Conservation (phyloP, 768 basidiomycete species). For the Boletus bicolor region DNA sequence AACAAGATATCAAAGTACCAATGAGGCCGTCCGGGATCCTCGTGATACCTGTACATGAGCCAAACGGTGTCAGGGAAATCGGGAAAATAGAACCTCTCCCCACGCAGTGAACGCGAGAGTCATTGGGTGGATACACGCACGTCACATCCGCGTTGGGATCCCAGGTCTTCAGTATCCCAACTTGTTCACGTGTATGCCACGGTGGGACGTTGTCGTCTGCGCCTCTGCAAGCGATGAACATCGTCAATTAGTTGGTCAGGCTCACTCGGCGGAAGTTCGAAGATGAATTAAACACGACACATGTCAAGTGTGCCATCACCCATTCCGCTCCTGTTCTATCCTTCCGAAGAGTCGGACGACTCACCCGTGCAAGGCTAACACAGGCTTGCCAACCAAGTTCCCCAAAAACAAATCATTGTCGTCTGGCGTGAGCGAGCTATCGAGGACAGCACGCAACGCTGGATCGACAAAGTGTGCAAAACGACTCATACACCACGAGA, state of each 20-base stretch:
- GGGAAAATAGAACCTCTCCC: not conserved
- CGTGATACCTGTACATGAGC: slow-evolving; percentile 47
- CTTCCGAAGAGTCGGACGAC: slow-evolving; percentile 12
- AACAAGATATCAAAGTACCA: slow-evolving; percentile 66
- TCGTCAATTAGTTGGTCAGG: not conserved
- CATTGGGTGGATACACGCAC: slow-evolving; percentile 35
- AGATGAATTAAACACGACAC: not conserved
- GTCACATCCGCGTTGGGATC: slow-evolving; percentile 47
- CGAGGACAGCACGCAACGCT: slow-evolving; percentile 63
- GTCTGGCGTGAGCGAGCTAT: slow-evolving; percentile 72
- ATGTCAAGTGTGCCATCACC: not conserved
- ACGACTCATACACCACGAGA: slow-evolving; percentile 68
- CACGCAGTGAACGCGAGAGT: not conserved
- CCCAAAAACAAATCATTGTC: slow-evolving; percentile 86
- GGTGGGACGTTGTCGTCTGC: slow-evolving; percentile 84
- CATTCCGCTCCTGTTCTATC: not conserved
- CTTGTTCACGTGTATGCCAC: slow-evolving; percentile 74
- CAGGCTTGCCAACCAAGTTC: slow-evolving; percentile 66
- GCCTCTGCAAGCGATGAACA: slow-evolving; percentile 43
- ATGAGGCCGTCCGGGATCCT: slow-evolving; percentile 61
- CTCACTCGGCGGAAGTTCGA: not conserved
- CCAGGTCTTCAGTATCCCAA: slow-evolving; percentile 59
- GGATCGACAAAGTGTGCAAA: slow-evolving; percentile 81
- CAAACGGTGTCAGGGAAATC: not conserved
- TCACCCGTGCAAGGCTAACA: slow-evolving; percentile 80